Evolutionary conservation across 345 rosid species (phyloP).

Genomic region (Eucalyptus albens): DNA sequence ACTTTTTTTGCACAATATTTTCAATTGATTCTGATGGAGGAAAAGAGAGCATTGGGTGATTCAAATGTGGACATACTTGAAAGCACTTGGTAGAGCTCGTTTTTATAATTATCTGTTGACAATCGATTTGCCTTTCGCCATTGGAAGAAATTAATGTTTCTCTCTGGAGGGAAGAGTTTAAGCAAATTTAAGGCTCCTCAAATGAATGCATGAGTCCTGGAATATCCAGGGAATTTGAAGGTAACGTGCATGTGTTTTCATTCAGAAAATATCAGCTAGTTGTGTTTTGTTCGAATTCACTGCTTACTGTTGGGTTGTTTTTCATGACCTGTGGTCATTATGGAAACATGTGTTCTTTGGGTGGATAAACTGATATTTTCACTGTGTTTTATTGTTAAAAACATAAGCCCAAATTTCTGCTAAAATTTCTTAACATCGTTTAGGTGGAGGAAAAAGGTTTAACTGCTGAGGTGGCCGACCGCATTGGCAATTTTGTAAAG

Average conservation of each 20-base stretch:
- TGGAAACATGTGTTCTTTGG: not conserved
- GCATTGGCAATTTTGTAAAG: conserved; percentile 64
- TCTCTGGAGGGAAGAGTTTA: not conserved
- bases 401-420: not conserved
- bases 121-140: not conserved
- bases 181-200: not conserved
- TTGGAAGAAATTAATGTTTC: not conserved
- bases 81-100: not conserved
- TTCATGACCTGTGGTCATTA: not conserved
- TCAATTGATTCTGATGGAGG: not conserved
- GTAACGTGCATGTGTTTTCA: not conserved
- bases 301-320: not conserved
- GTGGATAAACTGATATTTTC: not conserved
- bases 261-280: not conserved
- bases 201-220: not conserved
- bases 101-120: not conserved
- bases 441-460: conserved; percentile 91
- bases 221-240: not conserved
- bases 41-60: not conserved
- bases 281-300: not conserved
- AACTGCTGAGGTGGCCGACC: conserved; percentile 57
- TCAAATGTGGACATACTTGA: not conserved
- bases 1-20: not conserved
- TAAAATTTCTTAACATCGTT: not conserved
- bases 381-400: not conserved